These are phyloP conservation scores for Pseudohyphozyma bogoriensis DNA, from an alignment of 768 basidiomycete species.

Conservation along the genomic window DNA sequence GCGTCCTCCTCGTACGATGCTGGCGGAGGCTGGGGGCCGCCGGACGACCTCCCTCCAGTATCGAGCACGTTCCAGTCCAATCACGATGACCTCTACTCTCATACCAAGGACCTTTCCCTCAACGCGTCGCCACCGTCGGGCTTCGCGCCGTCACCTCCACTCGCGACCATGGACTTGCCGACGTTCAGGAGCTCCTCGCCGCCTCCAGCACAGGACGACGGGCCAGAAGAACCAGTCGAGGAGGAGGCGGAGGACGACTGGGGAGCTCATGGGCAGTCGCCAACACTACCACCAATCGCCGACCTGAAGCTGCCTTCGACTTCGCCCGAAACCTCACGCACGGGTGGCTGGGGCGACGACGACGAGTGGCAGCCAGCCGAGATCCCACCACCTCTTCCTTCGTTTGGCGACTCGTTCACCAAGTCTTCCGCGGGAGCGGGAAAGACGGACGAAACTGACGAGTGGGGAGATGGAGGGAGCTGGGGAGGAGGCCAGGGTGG, in stretches of 20 bases:
- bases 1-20: background rate
- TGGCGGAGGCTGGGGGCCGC: background rate
- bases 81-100: background rate
- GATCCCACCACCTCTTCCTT: slow-evolving; percentile 5
- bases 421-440: background rate
- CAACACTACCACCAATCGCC: no score
- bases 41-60: background rate
- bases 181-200: background rate
- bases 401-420: slow-evolving; percentile 13
- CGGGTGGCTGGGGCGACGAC: background rate
- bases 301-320: slow-evolving; percentile 14
- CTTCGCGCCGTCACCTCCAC: background rate
- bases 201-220: background rate
- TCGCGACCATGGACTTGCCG: background rate
- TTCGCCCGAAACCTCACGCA: background rate
- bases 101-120: background rate
- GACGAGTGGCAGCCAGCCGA: slow-evolving; percentile 3
- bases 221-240: background rate
- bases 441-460: background rate
- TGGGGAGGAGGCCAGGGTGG: slow-evolving; percentile 9
- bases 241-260: slow-evolving; percentile 14
- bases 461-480: background rate
- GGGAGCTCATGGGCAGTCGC: slow-evolving; percentile 9
- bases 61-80: background rate
- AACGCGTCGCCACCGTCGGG: background rate